Conservation (phyloP, 169 alveolate genomes). For the Plasmodium ovale region DNA sequence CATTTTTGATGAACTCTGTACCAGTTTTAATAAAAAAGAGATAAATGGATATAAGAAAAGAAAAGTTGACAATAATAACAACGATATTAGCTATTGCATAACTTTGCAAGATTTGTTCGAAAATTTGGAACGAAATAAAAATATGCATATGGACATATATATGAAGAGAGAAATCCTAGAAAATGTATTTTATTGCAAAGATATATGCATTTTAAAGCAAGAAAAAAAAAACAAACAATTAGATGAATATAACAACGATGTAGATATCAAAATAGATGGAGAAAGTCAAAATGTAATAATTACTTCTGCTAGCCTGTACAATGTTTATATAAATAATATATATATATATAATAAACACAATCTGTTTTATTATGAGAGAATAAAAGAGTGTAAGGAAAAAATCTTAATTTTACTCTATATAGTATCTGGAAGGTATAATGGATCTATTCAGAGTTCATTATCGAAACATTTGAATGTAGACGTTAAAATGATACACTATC, state of each 20-base stretch:
- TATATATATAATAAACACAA: constrained; percentile 69
- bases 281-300: constrained; percentile 3
- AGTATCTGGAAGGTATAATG: constrained; percentile 45
- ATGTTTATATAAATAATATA: constrained; percentile 48
- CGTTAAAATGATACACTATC: constrained; percentile 48
- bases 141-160: constrained; percentile 54
- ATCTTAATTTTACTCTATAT: constrained; percentile 47
- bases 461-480: constrained; percentile 42
- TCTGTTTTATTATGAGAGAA: constrained; percentile 67
- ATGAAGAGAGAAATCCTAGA: constrained; percentile 64
- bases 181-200: constrained; percentile 37
- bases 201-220: constrained; percentile 27
- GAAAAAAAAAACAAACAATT: not conserved
- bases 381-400: constrained; percentile 73
- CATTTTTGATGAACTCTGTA: constrained; percentile 57
- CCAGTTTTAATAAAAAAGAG: constrained; percentile 49
- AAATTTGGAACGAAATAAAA: constrained; percentile 46
- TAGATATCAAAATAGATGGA: not conserved
- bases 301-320: constrained; percentile 9
- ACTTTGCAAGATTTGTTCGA: constrained; percentile 62
- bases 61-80: constrained; percentile 21
- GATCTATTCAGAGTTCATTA: constrained; percentile 57
- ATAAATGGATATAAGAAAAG: constrained; percentile 5
- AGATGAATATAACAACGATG: constrained; percentile 43
- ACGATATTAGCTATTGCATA: constrained; percentile 29